Percentiles rank a stretch among this genome's conserved stretches.
These are phyloP conservation scores for Gaultheria prostrata DNA, from an alignment of 148 eudicot species.

Conservation along the genomic window DNA sequence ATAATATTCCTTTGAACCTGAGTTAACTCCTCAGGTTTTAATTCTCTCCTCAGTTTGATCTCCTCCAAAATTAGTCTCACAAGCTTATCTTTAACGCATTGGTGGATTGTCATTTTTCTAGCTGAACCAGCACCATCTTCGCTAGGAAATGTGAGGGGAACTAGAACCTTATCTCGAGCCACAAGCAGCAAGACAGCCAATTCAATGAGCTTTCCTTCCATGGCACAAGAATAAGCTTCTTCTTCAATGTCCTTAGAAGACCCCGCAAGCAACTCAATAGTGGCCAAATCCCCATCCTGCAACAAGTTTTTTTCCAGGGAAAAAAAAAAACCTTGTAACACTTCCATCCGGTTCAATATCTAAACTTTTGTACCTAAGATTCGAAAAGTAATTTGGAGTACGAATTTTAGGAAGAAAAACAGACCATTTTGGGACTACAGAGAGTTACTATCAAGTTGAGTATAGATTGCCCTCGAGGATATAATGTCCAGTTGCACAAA, in stretches of 20 bases:
- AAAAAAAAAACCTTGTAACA: neutral
- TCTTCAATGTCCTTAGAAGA: no score
- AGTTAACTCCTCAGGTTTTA: neutral
- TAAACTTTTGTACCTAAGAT: no score
- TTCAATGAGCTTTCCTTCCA: neutral
- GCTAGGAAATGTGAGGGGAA: neutral
- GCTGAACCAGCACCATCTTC: neutral
- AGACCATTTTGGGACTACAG: neutral
- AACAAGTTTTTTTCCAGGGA: no score
- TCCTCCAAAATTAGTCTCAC: neutral
- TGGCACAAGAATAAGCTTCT: neutral
- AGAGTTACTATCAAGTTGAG: neutral
- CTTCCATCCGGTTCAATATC: no score
- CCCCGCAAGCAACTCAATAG: no score
- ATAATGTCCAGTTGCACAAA: neutral
- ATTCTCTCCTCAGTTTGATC: neutral
- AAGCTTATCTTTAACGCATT: neutral
- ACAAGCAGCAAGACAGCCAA: constrained; percentile 3
- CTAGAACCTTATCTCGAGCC: neutral
- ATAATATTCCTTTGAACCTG: neutral
- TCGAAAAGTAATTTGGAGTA: neutral
- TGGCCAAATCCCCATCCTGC: no score
- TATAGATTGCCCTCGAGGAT: neutral
- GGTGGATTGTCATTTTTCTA: neutral
- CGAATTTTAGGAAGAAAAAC: neutral